Conservation (phyloP, 2,329 filamentous ascomycete species). For the Camptophora hylomeconis region DNA sequence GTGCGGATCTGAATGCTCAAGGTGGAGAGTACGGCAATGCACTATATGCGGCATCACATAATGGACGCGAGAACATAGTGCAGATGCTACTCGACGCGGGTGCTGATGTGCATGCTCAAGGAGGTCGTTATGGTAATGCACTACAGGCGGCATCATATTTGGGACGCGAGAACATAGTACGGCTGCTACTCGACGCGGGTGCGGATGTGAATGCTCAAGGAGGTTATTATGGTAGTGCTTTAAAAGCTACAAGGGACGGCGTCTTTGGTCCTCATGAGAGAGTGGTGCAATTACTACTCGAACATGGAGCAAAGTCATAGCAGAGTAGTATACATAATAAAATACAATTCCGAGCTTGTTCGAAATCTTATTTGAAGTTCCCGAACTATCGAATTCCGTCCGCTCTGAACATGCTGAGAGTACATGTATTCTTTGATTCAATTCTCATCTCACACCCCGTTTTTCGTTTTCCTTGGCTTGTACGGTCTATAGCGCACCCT, state of each 20-base stretch:
- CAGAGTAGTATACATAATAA: too few species aligned
- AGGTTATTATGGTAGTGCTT: too few species aligned
- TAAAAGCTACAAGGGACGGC: too few species aligned
- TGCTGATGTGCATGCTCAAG: slow-evolving; percentile 6
- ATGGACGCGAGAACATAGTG: slow-evolving; percentile 4
- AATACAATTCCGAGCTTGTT: too few species aligned
- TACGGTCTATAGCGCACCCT: too few species aligned
- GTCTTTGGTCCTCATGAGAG: too few species aligned
- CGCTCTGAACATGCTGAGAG: too few species aligned
- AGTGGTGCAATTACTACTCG: slow-evolving; percentile 15
- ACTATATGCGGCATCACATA: slow-evolving; percentile 2
- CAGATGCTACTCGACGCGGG: slow-evolving; percentile 7
- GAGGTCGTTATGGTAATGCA: slow-evolving; percentile 5
- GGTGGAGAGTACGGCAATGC: slow-evolving; percentile 3
- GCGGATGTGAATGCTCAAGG: slow-evolving; percentile 16
- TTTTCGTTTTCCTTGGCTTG: too few species aligned
- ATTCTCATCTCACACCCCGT: too few species aligned
- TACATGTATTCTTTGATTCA: too few species aligned
- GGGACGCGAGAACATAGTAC: slow-evolving; percentile 11
- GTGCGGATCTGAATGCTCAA: slow-evolving; percentile 5
- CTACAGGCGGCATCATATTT: slow-evolving; percentile 14
- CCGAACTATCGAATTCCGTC: too few species aligned
- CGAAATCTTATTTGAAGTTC: too few species aligned
- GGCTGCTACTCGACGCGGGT: slow-evolving; percentile 16
- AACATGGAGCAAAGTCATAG: slow-evolving; percentile 17